Percentiles rank a stretch among this genome's conserved stretches.
These are phyloP conservation scores for Auriscalpium microsporum DNA, from an alignment of 768 basidiomycete genomes.

Conservation along the genomic window DNA sequence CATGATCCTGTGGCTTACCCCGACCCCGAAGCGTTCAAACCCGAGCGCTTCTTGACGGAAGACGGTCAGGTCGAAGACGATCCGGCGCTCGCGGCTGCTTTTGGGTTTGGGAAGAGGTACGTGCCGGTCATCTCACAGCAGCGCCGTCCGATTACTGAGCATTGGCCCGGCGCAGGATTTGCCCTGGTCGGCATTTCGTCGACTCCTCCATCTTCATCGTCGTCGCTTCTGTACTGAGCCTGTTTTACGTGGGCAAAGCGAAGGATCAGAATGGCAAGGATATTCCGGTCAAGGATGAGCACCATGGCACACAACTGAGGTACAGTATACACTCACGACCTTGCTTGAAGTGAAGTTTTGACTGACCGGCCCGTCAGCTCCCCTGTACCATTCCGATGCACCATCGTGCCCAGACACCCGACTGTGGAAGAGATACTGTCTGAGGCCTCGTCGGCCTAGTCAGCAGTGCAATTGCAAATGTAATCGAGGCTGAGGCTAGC, in stretches of 20 bases:
- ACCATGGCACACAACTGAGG: slow-evolving; percentile 17
- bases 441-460: no score
- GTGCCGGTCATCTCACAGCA: neutral
- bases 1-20: slow-evolving; percentile 38
- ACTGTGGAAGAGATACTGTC: no score
- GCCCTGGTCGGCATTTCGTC: slow-evolving; percentile 23
- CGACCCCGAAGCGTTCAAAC: slow-evolving; percentile 37
- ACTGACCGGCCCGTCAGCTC: neutral
- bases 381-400: neutral
- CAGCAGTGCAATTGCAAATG: no score
- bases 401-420: neutral
- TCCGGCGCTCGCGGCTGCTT: neutral
- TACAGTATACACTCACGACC: neutral
- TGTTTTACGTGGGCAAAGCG: slow-evolving; percentile 18
- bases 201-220: slow-evolving; percentile 21
- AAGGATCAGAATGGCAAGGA: slow-evolving; percentile 15
- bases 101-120: slow-evolving; percentile 10
- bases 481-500: no score
- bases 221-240: slow-evolving; percentile 17
- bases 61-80: neutral
- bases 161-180: slow-evolving; percentile 12
- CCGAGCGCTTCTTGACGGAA: slow-evolving; percentile 34
- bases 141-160: no score
- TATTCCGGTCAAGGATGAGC: slow-evolving; percentile 18
- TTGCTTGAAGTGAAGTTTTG: neutral